Evolutionary conservation across 148 eudicot species (phyloP).

Genomic region (Oxyria digyna): DNA sequence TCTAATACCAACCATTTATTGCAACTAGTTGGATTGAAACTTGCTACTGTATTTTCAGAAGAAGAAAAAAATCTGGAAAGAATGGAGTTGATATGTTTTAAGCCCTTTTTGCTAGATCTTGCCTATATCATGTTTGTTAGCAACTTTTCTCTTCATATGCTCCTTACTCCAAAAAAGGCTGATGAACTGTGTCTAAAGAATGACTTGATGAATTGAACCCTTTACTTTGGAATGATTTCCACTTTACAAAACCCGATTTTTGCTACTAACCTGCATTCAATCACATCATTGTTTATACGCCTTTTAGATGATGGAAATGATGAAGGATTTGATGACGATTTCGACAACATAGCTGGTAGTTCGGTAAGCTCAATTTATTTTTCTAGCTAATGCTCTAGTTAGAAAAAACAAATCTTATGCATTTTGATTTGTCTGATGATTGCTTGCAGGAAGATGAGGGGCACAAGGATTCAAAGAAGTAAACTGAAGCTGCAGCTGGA

Average conservation of each 20-base stretch:
- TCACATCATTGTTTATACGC: constrained; percentile 3
- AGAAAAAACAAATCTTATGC: neutral
- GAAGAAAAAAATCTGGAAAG: no score
- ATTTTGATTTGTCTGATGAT: neutral
- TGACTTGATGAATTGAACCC: neutral
- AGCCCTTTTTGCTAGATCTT: no score
- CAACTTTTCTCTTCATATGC: neutral
- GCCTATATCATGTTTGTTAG: neutral
- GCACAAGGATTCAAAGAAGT: constrained; percentile 16
- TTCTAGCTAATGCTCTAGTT: neutral
- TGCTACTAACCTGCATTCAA: neutral
- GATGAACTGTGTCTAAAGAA: neutral
- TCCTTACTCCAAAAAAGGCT: neutral
- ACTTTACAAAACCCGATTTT: neutral
- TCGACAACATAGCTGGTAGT: constrained; percentile 70
- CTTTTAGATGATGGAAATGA: constrained; percentile 42
- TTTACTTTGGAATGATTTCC: neutral
- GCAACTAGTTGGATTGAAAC: no score
- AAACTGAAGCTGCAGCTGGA: constrained; percentile 1
- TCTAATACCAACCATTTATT: no score
- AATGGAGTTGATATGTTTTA: neutral
- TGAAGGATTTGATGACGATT: constrained; percentile 80
- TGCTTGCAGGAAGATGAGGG: constrained; percentile 27
- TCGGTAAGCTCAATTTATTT: constrained; percentile 33
- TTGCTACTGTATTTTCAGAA: neutral